Evolutionary conservation across 2,329 filamentous ascomycete species (phyloP).

Genomic region (Allantophomopsis lycopodina): DNA sequence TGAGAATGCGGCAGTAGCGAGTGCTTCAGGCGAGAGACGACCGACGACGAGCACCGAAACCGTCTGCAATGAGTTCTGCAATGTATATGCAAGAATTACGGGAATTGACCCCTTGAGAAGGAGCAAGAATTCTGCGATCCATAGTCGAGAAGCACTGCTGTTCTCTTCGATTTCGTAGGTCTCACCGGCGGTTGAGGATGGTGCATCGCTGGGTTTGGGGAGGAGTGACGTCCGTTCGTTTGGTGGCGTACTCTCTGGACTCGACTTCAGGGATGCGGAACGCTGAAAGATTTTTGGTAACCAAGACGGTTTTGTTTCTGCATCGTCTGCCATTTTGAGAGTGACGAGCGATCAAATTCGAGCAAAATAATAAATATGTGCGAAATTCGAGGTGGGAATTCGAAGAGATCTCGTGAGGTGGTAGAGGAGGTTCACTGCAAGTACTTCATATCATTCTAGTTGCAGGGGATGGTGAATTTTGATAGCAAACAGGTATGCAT

Average conservation of each 20-base stretch:
- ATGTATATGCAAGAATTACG: constrained; percentile 70
- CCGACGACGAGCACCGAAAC: constrained; percentile 72
- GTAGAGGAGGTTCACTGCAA: too few species aligned
- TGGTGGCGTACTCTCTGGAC: constrained; percentile 10
- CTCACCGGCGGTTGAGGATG: constrained; percentile 8
- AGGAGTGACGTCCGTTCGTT: constrained; percentile 16
- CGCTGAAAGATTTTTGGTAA: constrained; percentile 12
- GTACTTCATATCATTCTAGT: too few species aligned
- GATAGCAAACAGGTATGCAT: too few species aligned
- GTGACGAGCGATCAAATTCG: too few species aligned
- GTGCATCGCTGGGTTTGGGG: constrained; percentile 6
- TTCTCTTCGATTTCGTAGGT: constrained; percentile 12
- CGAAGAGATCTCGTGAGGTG: too few species aligned
- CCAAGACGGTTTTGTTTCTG: constrained; percentile 9
- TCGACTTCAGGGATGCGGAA: constrained; percentile 3
- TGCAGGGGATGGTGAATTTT: too few species aligned
- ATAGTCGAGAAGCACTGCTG: constrained; percentile 13
- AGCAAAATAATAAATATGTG: too few species aligned
- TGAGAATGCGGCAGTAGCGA: constrained; percentile 73
- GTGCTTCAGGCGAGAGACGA: constrained; percentile 61
- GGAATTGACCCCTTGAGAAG: constrained; percentile 58
- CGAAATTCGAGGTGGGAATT: too few species aligned
- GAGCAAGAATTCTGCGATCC: constrained; percentile 48
- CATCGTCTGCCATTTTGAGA: constrained; percentile 4
- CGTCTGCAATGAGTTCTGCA: constrained; percentile 79